A percentile compares a stretch with the other conserved stretches of the same genome.
Evolutionary conservation across 192 early-diverging fungal genomes (phyloP).

Genomic region (Phycomyces blakesleeanus): DNA sequence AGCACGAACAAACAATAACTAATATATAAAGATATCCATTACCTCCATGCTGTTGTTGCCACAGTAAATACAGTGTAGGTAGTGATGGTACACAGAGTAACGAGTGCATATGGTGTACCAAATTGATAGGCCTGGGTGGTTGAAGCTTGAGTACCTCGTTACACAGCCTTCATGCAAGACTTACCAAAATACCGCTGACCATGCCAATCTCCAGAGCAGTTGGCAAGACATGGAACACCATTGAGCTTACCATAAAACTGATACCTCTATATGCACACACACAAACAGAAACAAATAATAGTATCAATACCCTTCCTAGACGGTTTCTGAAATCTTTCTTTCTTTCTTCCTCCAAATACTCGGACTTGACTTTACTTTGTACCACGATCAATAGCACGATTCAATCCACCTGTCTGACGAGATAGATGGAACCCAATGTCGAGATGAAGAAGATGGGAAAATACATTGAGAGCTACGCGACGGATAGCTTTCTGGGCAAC

Average conservation of each 20-base stretch:
- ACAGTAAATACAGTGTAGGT: slow-evolving; percentile 86
- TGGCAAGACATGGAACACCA: slow-evolving; percentile 95
- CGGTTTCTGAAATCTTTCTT: too few relatives aligned
- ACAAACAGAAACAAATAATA: too few relatives aligned
- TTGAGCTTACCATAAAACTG: slow-evolving; percentile 88
- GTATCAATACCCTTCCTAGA: background rate
- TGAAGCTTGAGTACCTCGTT: too few relatives aligned
- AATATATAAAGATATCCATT: slow-evolving; percentile 69
- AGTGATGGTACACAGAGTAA: slow-evolving; percentile 62
- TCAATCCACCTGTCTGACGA: slow-evolving; percentile 94
- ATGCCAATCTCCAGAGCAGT: slow-evolving; percentile 93
- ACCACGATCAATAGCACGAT: slow-evolving; percentile 93
- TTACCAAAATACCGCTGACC: slow-evolving; percentile 89
- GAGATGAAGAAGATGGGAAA: slow-evolving; percentile 82
- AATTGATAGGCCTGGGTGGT: slow-evolving; percentile 43
- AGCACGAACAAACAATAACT: too few relatives aligned
- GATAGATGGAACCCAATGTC: slow-evolving; percentile 91
- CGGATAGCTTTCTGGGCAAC: slow-evolving; percentile 95
- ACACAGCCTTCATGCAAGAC: slow-evolving; percentile 11
- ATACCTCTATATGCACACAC: too few relatives aligned
- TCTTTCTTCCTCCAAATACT: too few relatives aligned
- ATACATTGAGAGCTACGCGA: slow-evolving; percentile 80
- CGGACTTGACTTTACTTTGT: slow-evolving; percentile 53
- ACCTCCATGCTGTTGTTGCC: slow-evolving; percentile 83
- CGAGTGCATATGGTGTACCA: slow-evolving; percentile 50